Evolutionary conservation across 1,284 basidiomycete genomes (phyloP).

Genomic region (Polyporus tsugae): DNA sequence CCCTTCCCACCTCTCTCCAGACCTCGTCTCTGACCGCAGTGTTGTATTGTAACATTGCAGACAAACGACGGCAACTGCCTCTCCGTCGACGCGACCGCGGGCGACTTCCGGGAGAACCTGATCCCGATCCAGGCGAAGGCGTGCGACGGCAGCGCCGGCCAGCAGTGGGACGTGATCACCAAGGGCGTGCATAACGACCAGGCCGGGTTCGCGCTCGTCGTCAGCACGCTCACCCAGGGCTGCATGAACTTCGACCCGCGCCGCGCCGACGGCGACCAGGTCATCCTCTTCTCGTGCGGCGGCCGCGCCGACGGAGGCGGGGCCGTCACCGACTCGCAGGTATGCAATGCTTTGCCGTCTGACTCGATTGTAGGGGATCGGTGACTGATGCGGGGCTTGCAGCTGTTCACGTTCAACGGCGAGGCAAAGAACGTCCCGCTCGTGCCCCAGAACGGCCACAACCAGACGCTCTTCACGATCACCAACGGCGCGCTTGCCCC

Average conservation of each 20-base stretch:
- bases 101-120: constrained; percentile 24
- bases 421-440: constrained; percentile 2
- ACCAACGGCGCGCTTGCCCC: constrained; percentile 6
- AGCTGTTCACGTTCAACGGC: constrained; percentile 17
- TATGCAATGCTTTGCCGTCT: not conserved
- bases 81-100: constrained; percentile 13
- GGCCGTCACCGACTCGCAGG: constrained; percentile 13
- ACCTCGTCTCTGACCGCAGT: not conserved
- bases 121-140: constrained; percentile 9
- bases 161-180: constrained; percentile 23
- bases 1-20: not conserved
- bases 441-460: constrained; percentile 13
- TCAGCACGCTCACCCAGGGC: constrained; percentile 16
- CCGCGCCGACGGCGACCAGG: constrained; percentile 18
- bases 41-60: not conserved
- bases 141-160: constrained; percentile 14
- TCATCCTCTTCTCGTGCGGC: constrained; percentile 22
- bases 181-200: constrained; percentile 17
- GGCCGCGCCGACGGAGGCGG: constrained; percentile 17
- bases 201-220: constrained; percentile 15
- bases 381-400: not conserved
- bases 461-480: constrained; percentile 10
- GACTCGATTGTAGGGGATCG: not conserved
- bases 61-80: constrained; percentile 15
- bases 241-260: constrained; percentile 20